Evolutionary conservation across 1,284 basidiomycete species (phyloP).

Genomic region (Malassezia cuniculi): DNA sequence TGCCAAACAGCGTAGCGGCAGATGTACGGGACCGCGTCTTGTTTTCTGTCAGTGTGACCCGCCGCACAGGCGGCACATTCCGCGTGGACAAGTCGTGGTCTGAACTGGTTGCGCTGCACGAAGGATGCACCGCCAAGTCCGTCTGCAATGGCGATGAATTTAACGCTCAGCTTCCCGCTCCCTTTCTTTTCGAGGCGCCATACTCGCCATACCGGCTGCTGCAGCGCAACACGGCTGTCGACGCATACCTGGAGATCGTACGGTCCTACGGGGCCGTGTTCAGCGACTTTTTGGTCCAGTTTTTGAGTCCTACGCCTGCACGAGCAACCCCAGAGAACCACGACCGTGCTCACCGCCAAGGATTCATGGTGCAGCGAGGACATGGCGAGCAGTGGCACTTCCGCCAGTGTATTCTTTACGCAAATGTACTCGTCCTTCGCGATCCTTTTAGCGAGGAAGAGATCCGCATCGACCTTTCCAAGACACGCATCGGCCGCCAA

Average conservation of each 20-base stretch:
- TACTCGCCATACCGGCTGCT: constrained; percentile 3
- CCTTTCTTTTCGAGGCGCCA: constrained; percentile 3
- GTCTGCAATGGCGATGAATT: too few relatives aligned
- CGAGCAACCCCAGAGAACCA: too few relatives aligned
- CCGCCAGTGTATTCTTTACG: neutral
- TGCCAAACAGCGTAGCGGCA: too few relatives aligned
- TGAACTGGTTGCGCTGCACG: constrained; percentile 3
- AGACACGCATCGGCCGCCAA: constrained; percentile 39
- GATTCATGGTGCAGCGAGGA: too few relatives aligned
- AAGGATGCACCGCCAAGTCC: too few relatives aligned
- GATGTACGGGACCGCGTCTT: too few relatives aligned
- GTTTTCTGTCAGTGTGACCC: too few relatives aligned
- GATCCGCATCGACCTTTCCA: too few relatives aligned
- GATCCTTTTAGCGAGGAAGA: too few relatives aligned
- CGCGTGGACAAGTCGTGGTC: constrained; percentile 7
- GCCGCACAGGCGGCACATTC: too few relatives aligned
- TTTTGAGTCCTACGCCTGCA: constrained; percentile 3
- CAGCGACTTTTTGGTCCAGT: constrained; percentile 7
- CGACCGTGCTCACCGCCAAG: too few relatives aligned
- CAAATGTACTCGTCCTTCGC: neutral
- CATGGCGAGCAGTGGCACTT: neutral
- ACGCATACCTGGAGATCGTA: constrained; percentile 2
- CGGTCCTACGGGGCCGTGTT: neutral
- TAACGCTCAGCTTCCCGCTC: neutral
- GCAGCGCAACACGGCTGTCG: constrained; percentile 8